Base-by-base conservation (phyloP, 805 yeast genomes). In the Lachancea cidri region DNA sequence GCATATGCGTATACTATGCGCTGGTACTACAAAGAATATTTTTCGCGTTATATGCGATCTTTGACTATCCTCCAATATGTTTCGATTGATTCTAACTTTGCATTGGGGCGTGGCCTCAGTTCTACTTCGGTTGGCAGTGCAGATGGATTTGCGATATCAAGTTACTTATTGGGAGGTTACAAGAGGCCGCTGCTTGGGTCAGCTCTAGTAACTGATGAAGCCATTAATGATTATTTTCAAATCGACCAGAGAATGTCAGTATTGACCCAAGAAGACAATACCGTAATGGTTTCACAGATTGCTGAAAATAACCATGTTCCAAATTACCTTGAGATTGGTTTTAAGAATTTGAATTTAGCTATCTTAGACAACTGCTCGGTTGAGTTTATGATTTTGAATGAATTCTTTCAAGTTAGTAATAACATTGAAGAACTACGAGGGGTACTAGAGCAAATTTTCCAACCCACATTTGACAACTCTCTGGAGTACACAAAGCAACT, bases 1-100 rank as follows among this genome's bases (percentile, higher is more conserved):
- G 98, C 97, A 0, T 93, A 93, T 59, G 66, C 81, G 15, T 80
- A 79, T 54, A 91, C 98, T 2, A 89, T 93, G 86, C 71, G 76
- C 53, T 93, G 98, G 98, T 93, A 91, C 65, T 93, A 93, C 60
- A 71, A 74, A 43, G 74, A 83, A 42, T 76, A 84, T 50, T 91
- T 89, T 55, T 79, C 81, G 14, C 77, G 88, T 47, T 89, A 88
- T 63, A 62, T 81, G 29, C 76, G 81, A 46, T 79, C 94, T 1
- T 62, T 89, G 38, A 84, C 84, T 45, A 78, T 77, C 49, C 61
- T 87, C 44, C 76, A 73, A 33, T 48, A 81, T 14, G 70, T 72
- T 38, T 64, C 64, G 17, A 74, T 82, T 6, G 93, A 82, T 47
- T 71, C 67, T 43, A 68, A 68, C 35, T 70, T 71, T 38, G 70